Evolutionary conservation across 2,329 filamentous ascomycete species (phyloP), one percentile per base, ranked within the genome.

Genomic region (Penicillium sp.): DNA sequence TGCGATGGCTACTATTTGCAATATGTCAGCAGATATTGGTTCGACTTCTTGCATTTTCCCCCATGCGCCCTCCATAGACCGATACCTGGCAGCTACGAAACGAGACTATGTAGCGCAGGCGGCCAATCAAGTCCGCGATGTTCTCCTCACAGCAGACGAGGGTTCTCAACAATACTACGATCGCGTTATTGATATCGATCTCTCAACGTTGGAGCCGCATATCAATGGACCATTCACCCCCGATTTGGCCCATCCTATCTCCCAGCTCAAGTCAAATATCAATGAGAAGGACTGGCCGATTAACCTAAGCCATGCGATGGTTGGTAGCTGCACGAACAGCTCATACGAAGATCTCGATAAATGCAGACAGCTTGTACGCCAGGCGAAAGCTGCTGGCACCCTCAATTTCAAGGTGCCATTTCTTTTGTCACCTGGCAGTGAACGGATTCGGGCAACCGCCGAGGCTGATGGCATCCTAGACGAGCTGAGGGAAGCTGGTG

Each of bases 161-260:
- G 91, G 91, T 60, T 90, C 90, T 63, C 87, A 96, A 77, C 14
- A 44, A 3, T 60, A 62, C 51, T 97, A 97, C 76, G 92, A 97
- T 75, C 83, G 96, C 77, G 77, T 96, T 61, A 91, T 97, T 70
- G 92, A 96, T 79, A 89, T 97, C 77, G 91, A 97, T 81, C 85
- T 97, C 48, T 88, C 84, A 53, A 87, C 91, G 75, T 87, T 97
- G 37, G 92, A 97, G 81, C 93, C 92, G 62, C 91, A 96, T 73
- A 92, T 97, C 81, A 97, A 97, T 81, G 92, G 92, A 60, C 92
- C 92, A 59, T 97, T 96, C 84, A 97, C 92, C 14, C 92, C 92
- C 55, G 92, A 97, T 85, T 83, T 97, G 78, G 91, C 91, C 50
- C 97, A 92, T 5, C 92, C 93, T 34, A 94, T 97, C 73, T 95